A percentile compares a stretch with the other conserved stretches of the same genome.
These are phyloP conservation scores for Phlebiopsis flavidoalba DNA, from an alignment of 768 basidiomycete genomes.

Conservation along the genomic window DNA sequence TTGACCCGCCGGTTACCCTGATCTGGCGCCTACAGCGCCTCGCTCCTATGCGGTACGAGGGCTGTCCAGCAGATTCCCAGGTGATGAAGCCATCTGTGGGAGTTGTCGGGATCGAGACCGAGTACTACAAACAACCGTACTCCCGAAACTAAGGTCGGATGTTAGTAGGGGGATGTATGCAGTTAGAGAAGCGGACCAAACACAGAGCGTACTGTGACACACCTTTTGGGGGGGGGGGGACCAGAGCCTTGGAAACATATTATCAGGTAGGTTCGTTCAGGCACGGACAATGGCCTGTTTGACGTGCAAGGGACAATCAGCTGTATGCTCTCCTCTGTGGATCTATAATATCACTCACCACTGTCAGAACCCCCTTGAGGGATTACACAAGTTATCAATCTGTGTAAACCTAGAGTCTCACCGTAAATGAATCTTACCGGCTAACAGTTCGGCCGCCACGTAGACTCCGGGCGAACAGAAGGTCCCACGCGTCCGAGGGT, in stretches of 20 bases:
- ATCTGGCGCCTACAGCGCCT: constrained; percentile 48
- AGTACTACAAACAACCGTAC: too few species aligned
- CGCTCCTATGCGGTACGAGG: constrained; percentile 49
- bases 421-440: constrained; percentile 16
- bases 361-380: constrained; percentile 45
- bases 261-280: constrained; percentile 42
- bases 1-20: constrained; percentile 32
- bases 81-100: constrained; percentile 59
- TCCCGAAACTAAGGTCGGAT: constrained; percentile 47
- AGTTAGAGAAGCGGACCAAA: constrained; percentile 10
- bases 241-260: constrained; percentile 59
- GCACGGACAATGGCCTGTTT: constrained; percentile 46
- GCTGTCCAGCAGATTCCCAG: constrained; percentile 63
- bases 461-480: constrained; percentile 32
- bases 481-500: constrained; percentile 28
- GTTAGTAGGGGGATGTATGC: background rate
- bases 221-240: too few species aligned
- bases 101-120: constrained; percentile 50
- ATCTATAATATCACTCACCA: constrained; percentile 25
- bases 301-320: constrained; percentile 21
- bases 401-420: background rate
- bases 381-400: background rate
- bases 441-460: constrained; percentile 32
- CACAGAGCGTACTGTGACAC: constrained; percentile 46
- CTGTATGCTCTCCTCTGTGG: background rate